These are phyloP conservation scores for Furcasterigmium furcatum DNA, from an alignment of 2,329 filamentous ascomycete genomes.

Conservation along the genomic window DNA sequence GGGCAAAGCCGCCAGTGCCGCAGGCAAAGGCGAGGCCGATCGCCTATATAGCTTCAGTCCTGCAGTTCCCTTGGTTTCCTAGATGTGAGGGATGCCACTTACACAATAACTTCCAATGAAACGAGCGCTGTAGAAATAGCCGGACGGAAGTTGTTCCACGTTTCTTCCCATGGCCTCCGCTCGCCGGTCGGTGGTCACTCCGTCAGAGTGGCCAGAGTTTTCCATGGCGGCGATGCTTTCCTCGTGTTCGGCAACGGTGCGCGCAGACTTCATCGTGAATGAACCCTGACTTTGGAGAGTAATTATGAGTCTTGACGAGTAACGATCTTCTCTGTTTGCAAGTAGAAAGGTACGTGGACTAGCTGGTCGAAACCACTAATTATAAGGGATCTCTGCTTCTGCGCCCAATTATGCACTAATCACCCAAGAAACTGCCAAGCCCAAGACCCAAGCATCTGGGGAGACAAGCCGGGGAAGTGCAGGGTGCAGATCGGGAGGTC, in stretches of 20 bases:
- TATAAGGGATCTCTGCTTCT: background rate
- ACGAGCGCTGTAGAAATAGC: background rate
- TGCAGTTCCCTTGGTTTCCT: background rate
- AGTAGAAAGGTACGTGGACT: background rate
- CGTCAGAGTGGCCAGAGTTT: background rate
- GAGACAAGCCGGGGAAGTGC: background rate
- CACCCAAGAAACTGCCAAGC: background rate
- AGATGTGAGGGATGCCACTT: background rate
- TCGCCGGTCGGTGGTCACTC: background rate
- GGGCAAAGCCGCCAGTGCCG: background rate
- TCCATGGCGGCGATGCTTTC: background rate
- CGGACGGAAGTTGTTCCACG: background rate
- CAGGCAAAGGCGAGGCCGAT: background rate
- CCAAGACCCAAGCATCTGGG: background rate
- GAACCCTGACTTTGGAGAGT: background rate
- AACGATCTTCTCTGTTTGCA: background rate
- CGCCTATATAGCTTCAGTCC: background rate
- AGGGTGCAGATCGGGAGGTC: background rate
- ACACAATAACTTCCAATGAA: background rate
- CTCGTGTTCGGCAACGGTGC: background rate
- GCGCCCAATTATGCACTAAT: background rate
- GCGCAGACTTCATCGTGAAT: background rate
- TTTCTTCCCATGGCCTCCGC: background rate
- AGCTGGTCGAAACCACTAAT: background rate
- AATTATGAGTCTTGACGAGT: background rate